Base-by-base conservation (phyloP, 345 rosid species). In the Gossypioides kirkii region DNA sequence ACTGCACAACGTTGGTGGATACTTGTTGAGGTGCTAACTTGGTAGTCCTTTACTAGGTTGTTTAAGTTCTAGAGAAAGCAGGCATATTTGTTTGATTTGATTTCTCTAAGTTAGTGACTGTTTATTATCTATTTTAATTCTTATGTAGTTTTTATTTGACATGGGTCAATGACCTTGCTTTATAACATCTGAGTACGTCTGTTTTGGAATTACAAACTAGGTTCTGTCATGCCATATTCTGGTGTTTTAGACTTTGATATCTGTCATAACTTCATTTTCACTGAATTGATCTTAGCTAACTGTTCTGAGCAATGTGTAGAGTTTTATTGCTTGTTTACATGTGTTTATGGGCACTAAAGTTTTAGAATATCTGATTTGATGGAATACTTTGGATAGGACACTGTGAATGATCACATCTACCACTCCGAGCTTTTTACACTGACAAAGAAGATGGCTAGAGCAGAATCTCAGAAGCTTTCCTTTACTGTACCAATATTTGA, bases 401-500 rank as follows among this genome's bases (percentile, higher is more conserved):
- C 98, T 72, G 97, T 89, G 82, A 94, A 88, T 85, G 98, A 94
- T 72, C 90, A 94, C 84, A 92, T 94, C 74, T 94, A 94, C 82
- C 98, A 92, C 75, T 94, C 98, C 2, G 98, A 94, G 84, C 91
- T 92, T 77, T 92, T 92, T 78, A 84, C 95, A 16, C 84, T 94
- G 80, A 94, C 98, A 2, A 94, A 94, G 82, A 81, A 86, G 71
- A 86, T 85, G 93, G 90, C 97, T 78, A 82, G 89, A 72, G 95
- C 95, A 74, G 93, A 90, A 73, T 84, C 98, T 20, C 97, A 89
- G 79, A 90, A 87, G 86, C 97, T 94, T 75, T 87, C 97, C 76
- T 94, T 92, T 77, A 90, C 97, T 6, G 94, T 94, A 73, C 98
- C 98, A 7, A 92, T 94, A 77, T 94, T 94, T 83, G 98, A 92